These are phyloP conservation scores for Miscanthus lutarioriparius DNA, from an alignment of 176 grass and related monocot genomes.

Conservation along the genomic window DNA sequence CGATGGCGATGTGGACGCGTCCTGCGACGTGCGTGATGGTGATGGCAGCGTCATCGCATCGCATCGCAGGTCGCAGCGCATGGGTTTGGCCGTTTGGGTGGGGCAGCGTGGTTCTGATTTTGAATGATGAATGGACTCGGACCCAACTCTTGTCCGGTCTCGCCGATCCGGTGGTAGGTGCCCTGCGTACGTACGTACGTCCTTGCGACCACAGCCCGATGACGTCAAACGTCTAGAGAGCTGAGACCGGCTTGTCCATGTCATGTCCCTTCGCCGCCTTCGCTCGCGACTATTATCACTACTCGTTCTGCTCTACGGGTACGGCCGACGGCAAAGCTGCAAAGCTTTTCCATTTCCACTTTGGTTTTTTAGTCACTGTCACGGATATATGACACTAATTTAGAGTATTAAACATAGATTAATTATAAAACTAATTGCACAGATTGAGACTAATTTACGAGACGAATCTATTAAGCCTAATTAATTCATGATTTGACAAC, in stretches of 20 bases:
- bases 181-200: too few relatives aligned
- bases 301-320: background rate
- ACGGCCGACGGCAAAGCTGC: too few relatives aligned
- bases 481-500: too few relatives aligned
- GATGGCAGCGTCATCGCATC: background rate
- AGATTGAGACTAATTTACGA: too few relatives aligned
- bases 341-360: background rate
- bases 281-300: background rate
- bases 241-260: too few relatives aligned
- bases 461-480: too few relatives aligned
- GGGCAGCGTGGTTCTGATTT: background rate
- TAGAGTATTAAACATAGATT: too few relatives aligned
- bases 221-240: conserved; percentile 15
- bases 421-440: too few relatives aligned
- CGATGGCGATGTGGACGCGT: conserved; percentile 5
- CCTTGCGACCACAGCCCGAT: background rate
- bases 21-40: background rate
- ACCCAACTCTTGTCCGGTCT: conserved; percentile 22
- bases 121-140: background rate
- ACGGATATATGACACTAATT: too few relatives aligned
- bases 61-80: background rate
- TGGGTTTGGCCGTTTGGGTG: background rate
- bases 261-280: background rate
- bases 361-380: too few relatives aligned
- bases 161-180: background rate